phyloP scores from a whole-genome alignment of 805 yeast species.

The Candida khao-thaluensis region DNA sequence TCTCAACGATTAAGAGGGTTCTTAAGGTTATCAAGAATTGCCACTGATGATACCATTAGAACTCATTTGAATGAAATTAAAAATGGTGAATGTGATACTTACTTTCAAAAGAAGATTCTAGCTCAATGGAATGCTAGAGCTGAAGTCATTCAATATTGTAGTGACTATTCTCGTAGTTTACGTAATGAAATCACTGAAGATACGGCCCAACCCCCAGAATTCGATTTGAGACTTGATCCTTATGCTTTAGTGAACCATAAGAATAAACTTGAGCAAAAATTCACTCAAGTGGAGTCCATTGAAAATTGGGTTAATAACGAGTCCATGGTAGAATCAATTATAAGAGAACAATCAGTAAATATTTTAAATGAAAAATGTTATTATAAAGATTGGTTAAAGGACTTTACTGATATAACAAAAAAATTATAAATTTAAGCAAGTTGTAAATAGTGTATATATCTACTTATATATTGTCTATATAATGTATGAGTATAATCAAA shows the following conservation, averaged over 20 bases:
- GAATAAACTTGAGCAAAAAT: slow-evolving; percentile 22
- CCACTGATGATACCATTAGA: slow-evolving; percentile 40
- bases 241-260: slow-evolving; percentile 32
- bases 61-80: slow-evolving; percentile 37
- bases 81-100: slow-evolving; percentile 25
- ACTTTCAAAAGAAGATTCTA: slow-evolving; percentile 25
- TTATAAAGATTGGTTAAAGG: slow-evolving; percentile 36
- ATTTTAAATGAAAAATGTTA: slow-evolving; percentile 38
- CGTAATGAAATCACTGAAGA: slow-evolving; percentile 19
- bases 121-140: slow-evolving; percentile 40
- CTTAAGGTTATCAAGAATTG: slow-evolving; percentile 36
- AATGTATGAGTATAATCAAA: neutral
- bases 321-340: slow-evolving; percentile 30
- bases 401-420: slow-evolving; percentile 17
- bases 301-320: slow-evolving; percentile 41
- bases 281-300: slow-evolving; percentile 25
- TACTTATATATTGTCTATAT: neutral
- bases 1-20: slow-evolving; percentile 37
- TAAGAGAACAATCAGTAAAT: slow-evolving; percentile 30
- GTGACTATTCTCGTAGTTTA: slow-evolving; percentile 24
- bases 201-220: slow-evolving; percentile 12
- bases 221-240: slow-evolving; percentile 38
- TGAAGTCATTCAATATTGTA: slow-evolving; percentile 30
- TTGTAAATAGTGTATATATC: slow-evolving; percentile 10
- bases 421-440: neutral